Conservation (phyloP, 2,329 filamentous ascomycete genomes). For the Epichloe typhina region DNA sequence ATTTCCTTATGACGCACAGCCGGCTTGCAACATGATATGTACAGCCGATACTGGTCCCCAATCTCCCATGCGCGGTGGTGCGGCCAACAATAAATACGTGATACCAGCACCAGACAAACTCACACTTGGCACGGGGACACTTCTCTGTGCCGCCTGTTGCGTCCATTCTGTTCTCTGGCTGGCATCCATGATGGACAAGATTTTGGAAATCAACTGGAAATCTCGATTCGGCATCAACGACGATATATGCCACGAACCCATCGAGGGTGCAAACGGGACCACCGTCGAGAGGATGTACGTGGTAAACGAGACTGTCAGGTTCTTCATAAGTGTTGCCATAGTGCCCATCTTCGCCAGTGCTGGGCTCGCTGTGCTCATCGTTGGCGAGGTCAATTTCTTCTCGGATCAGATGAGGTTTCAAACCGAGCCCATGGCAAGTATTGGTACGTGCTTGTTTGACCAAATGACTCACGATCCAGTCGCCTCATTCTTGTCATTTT, state of each 20-base stretch:
- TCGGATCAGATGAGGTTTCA: constrained; percentile 41
- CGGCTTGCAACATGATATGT: constrained; percentile 35
- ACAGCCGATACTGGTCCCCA: constrained; percentile 30
- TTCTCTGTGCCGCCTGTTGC: constrained; percentile 51
- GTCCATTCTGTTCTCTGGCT: constrained; percentile 50
- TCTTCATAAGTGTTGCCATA: constrained; percentile 41
- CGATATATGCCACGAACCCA: constrained; percentile 23
- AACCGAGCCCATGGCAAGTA: constrained; percentile 47
- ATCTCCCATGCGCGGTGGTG: constrained; percentile 40
- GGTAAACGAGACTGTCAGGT: constrained; percentile 40
- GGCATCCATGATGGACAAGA: constrained; percentile 50
- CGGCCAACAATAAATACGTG: constrained; percentile 48
- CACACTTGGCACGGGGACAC: constrained; percentile 44
- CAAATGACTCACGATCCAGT: too few species aligned
- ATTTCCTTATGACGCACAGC: constrained; percentile 31
- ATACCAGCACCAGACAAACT: constrained; percentile 43
- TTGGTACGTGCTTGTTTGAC: constrained; percentile 30
- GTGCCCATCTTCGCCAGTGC: constrained; percentile 45
- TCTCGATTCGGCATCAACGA: constrained; percentile 19
- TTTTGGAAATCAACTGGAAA: constrained; percentile 49
- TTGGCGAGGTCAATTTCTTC: constrained; percentile 53
- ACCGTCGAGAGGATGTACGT: constrained; percentile 37
- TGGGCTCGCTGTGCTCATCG: constrained; percentile 43
- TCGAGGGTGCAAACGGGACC: constrained; percentile 41
- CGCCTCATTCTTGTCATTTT: not conserved